Conservation (phyloP, 2,329 filamentous ascomycete species). For the Grosmannia clavigera region DNA sequence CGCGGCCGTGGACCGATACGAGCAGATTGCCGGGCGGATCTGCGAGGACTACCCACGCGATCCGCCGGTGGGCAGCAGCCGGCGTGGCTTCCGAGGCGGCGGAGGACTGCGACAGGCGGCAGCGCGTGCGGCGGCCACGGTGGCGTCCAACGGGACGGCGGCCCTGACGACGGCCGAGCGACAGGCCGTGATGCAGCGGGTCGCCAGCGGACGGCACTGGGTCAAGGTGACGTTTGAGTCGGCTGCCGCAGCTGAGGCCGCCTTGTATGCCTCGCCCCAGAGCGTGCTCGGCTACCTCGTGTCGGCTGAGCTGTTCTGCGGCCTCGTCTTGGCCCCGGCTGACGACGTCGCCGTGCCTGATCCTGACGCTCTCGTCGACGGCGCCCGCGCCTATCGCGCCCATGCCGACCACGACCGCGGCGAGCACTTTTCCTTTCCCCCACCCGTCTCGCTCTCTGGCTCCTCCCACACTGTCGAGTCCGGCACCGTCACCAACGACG, state of each 20-base stretch:
- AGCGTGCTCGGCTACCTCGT: constrained; percentile 58
- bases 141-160: constrained; percentile 30
- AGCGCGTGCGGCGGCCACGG: constrained; percentile 30
- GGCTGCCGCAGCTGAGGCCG: constrained; percentile 55
- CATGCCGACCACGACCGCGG: constrained; percentile 23
- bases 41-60: constrained; percentile 89
- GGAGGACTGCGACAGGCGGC: constrained; percentile 63
- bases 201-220: constrained; percentile 81
- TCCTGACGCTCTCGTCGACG: constrained; percentile 21
- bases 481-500: constrained; percentile 33
- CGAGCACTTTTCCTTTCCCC: constrained; percentile 19
- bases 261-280: constrained; percentile 58
- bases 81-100: constrained; percentile 20
- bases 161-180: constrained; percentile 62
- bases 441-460: constrained; percentile 7
- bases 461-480: constrained; percentile 48
- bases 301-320: constrained; percentile 57
- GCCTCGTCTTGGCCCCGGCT: constrained; percentile 42
- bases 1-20: constrained; percentile 80
- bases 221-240: constrained; percentile 78
- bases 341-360: constrained; percentile 52
- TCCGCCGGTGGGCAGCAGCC: constrained; percentile 51
- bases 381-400: constrained; percentile 1
- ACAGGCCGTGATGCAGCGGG: constrained; percentile 59
- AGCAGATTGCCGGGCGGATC: constrained; percentile 72